Percentiles rank a stretch among this genome's conserved stretches.
These are phyloP conservation scores for Raddia distichophylla DNA, from an alignment of 176 grass and related monocot species.

Conservation along the genomic window DNA sequence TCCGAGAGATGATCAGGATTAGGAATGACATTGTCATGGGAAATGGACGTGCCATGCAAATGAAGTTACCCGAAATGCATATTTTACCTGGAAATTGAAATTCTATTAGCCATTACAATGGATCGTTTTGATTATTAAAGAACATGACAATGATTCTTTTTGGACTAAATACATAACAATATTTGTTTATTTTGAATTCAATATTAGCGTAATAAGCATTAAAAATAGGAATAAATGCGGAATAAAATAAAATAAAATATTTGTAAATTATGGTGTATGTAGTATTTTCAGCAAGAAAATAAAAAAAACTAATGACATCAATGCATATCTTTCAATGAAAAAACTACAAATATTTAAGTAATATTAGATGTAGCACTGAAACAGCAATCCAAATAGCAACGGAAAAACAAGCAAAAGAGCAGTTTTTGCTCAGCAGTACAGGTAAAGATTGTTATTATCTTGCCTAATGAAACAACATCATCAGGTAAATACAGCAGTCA, in stretches of 20 bases:
- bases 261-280: neutral
- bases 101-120: neutral
- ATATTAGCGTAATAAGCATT: neutral
- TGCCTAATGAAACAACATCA: neutral
- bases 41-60: neutral
- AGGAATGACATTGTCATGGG: neutral
- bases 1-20: neutral
- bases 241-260: neutral
- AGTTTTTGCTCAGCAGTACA: neutral
- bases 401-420: neutral
- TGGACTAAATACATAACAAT: neutral
- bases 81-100: neutral
- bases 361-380: neutral
- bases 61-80: neutral
- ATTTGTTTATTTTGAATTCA: neutral
- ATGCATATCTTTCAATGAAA: neutral
- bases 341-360: neutral
- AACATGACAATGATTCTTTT: neutral
- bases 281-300: neutral
- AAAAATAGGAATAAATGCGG: neutral
- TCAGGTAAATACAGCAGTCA: neutral
- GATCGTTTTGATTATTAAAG: neutral
- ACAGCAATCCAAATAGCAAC: constrained; percentile 1
- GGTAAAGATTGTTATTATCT: neutral
- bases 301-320: neutral